Conservation (phyloP, 2,329 filamentous ascomycete genomes). For the Calonectria pseudoturangicola region DNA sequence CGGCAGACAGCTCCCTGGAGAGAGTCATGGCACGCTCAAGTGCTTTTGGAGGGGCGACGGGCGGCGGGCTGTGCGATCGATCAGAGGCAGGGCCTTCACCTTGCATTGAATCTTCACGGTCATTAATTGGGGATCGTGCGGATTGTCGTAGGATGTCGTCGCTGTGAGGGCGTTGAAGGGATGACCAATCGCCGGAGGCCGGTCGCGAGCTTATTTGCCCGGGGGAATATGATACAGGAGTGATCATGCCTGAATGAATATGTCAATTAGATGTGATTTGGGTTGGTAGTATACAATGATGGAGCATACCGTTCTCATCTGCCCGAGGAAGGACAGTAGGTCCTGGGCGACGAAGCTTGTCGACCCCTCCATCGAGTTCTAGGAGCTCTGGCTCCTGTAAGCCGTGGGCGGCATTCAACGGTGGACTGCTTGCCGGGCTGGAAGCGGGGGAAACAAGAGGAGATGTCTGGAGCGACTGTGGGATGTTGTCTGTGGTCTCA, state of each 20-base stretch:
- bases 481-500: constrained; percentile 93
- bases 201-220: constrained; percentile 68
- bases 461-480: constrained; percentile 95
- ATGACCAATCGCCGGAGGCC: constrained; percentile 71
- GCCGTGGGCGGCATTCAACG: constrained; percentile 67
- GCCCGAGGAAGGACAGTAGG: constrained; percentile 60
- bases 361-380: constrained; percentile 73
- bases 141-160: constrained; percentile 72
- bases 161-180: constrained; percentile 68
- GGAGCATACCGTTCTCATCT: constrained; percentile 57
- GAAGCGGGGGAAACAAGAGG: constrained; percentile 92
- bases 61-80: constrained; percentile 85
- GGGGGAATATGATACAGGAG: constrained; percentile 73
- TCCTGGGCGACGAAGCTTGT: constrained; percentile 65
- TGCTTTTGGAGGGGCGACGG: constrained; percentile 82
- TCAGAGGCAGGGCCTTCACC: constrained; percentile 67
- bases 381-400: constrained; percentile 83
- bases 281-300: neutral
- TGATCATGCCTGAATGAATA: constrained; percentile 63
- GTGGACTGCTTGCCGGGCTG: constrained; percentile 91
- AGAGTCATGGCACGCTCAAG: constrained; percentile 88
- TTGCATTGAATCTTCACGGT: constrained; percentile 61
- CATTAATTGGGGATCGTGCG: constrained; percentile 62
- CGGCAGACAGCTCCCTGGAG: constrained; percentile 89
- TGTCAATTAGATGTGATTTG: constrained; percentile 31